A percentile compares a stretch with the other conserved stretches of the same genome.
Evolutionary conservation across 768 basidiomycete species (phyloP).

Genomic region (Auriscalpium orientale): DNA sequence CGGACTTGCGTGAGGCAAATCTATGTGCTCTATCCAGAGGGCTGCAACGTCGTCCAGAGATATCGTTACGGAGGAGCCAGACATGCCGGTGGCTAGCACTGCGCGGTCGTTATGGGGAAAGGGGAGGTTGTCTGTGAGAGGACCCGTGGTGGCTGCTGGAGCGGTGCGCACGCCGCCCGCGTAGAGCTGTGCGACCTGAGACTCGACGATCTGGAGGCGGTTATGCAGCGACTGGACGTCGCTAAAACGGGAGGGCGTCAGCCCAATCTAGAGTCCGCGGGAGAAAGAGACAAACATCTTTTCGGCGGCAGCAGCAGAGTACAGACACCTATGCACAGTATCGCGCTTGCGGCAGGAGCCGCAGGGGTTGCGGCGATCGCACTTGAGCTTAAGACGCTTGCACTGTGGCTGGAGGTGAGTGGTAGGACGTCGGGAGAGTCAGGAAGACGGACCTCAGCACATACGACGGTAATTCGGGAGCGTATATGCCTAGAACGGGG

Average conservation of each 20-base stretch:
- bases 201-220: slow-evolving; percentile 64
- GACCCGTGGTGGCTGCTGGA: neutral
- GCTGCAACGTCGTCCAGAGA: slow-evolving; percentile 49
- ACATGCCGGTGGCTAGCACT: slow-evolving; percentile 30
- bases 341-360: slow-evolving; percentile 75
- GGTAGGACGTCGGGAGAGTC: neutral
- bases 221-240: slow-evolving; percentile 83
- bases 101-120: slow-evolving; percentile 30
- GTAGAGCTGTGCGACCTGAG: slow-evolving; percentile 40
- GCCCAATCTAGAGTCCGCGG: neutral
- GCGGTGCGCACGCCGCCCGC: slow-evolving; percentile 15
- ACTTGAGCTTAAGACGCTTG: slow-evolving; percentile 83
- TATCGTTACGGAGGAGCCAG: slow-evolving; percentile 43
- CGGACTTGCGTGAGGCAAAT: slow-evolving; percentile 21
- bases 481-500: slow-evolving; percentile 48
- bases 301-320: slow-evolving; percentile 77
- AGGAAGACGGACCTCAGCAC: slow-evolving; percentile 55
- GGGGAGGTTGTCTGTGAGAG: slow-evolving; percentile 10
- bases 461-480: slow-evolving; percentile 73
- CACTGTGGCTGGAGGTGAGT: slow-evolving; percentile 40
- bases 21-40: slow-evolving; percentile 55
- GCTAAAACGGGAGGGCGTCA: slow-evolving; percentile 25
- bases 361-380: slow-evolving; percentile 73
- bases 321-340: slow-evolving; percentile 63
- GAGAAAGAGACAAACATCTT: slow-evolving; percentile 53